These are phyloP conservation scores for Barnettozyma vustinii DNA, from an alignment of 805 yeast species.

Conservation along the genomic window DNA sequence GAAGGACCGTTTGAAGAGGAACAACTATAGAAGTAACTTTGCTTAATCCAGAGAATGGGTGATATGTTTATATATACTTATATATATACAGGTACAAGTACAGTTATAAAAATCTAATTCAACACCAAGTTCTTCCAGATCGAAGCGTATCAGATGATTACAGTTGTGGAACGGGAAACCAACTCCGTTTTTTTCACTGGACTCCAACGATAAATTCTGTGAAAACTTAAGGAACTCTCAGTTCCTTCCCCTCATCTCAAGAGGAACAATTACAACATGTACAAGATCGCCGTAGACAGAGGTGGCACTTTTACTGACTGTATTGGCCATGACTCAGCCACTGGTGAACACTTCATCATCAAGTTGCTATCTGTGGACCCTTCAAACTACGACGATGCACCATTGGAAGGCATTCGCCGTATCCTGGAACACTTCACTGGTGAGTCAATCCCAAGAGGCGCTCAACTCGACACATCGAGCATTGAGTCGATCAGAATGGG, in stretches of 20 bases:
- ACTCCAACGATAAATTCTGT: neutral
- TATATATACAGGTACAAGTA: too few relatives aligned
- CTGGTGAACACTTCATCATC: constrained; percentile 38
- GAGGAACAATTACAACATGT: neutral
- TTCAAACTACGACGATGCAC: constrained; percentile 81
- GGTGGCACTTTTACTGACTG: constrained; percentile 90
- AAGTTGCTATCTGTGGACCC: constrained; percentile 89
- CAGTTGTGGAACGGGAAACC: neutral
- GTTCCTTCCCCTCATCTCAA: neutral
- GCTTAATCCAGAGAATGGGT: neutral
- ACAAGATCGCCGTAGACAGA: constrained; percentile 44
- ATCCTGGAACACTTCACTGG: constrained; percentile 58
- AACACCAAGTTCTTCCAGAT: neutral
- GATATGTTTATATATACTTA: neutral
- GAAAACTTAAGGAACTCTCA: neutral
- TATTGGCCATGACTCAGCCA: constrained; percentile 47
- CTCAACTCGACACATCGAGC: constrained; percentile 52
- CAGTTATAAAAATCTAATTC: too few relatives aligned
- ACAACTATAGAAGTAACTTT: constrained; percentile 22
- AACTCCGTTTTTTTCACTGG: neutral
- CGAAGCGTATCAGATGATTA: neutral
- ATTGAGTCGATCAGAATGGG: constrained; percentile 81
- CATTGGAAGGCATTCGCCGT: constrained; percentile 84
- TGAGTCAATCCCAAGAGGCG: constrained; percentile 49
- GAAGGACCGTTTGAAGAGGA: constrained; percentile 23